Evolutionary conservation across 1,284 basidiomycete genomes (phyloP), one percentile per base, ranked within the genome.

Genomic region (Trametes polyzona): DNA sequence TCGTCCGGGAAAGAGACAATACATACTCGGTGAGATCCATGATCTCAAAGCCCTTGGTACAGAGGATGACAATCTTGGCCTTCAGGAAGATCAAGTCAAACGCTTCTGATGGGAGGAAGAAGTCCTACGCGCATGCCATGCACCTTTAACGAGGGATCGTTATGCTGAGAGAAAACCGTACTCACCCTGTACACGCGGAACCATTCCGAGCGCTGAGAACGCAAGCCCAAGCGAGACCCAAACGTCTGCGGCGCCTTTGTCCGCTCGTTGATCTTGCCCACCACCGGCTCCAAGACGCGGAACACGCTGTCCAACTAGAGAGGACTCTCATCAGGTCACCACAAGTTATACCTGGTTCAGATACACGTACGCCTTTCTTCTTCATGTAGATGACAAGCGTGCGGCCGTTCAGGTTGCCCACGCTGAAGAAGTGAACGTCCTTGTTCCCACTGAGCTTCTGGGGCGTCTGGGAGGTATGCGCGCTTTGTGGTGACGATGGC

Each of bases 371-470:
- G 57, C 94, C 93, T 76, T 91, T 95, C 76, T 91, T 93, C 81
- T 95, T 96, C 88, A 96, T 96, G 74, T 95, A 98, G 52, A 97
- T 88, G 8, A 99, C 90, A 19, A 97, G 77, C 0, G 95, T 96
- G 12, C 94, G 83, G 26, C 87, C 90, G 32, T 87, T 84, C 33
- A 96, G 79, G 58, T 87, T 88, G 19, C 96, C 96, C 21, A 97
- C 92, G 53, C 88, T 91, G 78, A 99, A 98, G 76, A 96, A 98
- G 59, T 92, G 86, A 8, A 98, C 95, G 65, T 97, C 96, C 67
- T 92, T 88, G 64, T 87, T 88, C 9, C 92, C 90, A 67, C 91
- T 93, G 30, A 98, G 79, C 64, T 93, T 92, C 69, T 97, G 93
- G 0, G 95, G 94, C 2, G 86, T 85, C 60, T 88, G 86, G 0